Evolutionary conservation across 441 rosid genomes (phyloP).

Genomic region (Pelargonium cotyledonis): DNA sequence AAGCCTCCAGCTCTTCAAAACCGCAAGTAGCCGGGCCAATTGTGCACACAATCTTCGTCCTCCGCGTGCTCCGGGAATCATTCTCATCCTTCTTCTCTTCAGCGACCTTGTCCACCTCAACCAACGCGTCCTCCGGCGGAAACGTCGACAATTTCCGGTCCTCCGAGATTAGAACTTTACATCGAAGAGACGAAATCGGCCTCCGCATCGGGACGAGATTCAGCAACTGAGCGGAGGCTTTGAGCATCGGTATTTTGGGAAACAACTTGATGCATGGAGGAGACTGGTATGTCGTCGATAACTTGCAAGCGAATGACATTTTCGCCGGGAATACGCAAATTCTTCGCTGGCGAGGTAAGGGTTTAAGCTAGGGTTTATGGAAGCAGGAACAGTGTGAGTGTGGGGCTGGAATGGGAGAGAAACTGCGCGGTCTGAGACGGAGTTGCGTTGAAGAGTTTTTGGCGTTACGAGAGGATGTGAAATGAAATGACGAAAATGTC

Average conservation of each 20-base stretch:
- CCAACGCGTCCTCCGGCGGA: conserved; percentile 2
- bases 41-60: conserved; percentile 40
- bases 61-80: conserved; percentile 34
- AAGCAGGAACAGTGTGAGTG: neutral
- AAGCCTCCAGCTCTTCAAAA: conserved; percentile 35
- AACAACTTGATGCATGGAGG: conserved; percentile 1
- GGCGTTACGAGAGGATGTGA: neutral
- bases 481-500: neutral
- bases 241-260: neutral
- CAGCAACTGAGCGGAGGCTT: neutral
- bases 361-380: neutral
- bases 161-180: neutral
- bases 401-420: conserved; percentile 2
- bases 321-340: neutral
- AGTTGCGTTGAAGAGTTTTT: neutral
- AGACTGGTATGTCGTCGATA: neutral
- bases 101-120: conserved; percentile 29
- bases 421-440: neutral
- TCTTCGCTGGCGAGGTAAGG: neutral
- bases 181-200: neutral
- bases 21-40: conserved; percentile 38
- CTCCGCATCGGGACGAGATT: conserved; percentile 6
- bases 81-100: conserved; percentile 38
- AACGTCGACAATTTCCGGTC: neutral
- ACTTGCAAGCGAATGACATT: neutral